Base-by-base conservation (phyloP, 768 basidiomycete genomes). In the Boletus eberwhitei region DNA sequence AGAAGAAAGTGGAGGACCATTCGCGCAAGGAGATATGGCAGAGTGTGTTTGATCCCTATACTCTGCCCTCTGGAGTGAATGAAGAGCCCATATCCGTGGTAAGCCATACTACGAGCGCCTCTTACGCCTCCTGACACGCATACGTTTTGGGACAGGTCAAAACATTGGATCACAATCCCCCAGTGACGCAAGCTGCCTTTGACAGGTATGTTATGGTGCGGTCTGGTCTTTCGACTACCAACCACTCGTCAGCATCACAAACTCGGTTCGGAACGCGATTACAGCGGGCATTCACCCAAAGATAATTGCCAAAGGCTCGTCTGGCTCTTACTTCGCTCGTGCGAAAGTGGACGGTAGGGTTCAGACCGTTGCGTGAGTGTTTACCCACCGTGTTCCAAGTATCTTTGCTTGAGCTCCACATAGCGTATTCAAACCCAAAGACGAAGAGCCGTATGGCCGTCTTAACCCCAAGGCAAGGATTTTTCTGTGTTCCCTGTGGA, bases 371-470 rank as follows among this genome's bases (percentile, higher is more conserved):
- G 90, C 87, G 90, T 90, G 64, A 70, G 88, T 74, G 21, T 21
- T 13, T 32, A 22, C 22, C 36, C 12, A 44, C 7, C 24, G 12
- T 16, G 17, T 50, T 22, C 11, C 45, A 8, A 34, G 45, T 26
- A n/a, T 17, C 2, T 29, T 31, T 48, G 14, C 38, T 38, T 48
- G 52, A 71, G 22, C 38, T 6, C 40, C 32, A 8, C 2, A 9
- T 36, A 93, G 88, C 6, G 89, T 95, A 4, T 95, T 96, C 72
- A 95, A 95, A 68, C 93, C 93, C 2, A 93, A 93, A 68, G 88
- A 91, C 55, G 89, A 91, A 66, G 90, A 93, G 61, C 92, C 92
- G 1, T 95, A 94, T 66, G 92, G 92, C 24, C 77, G 84, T 38
- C 76, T 93, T 19, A 94, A 94, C 68, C 92, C 92, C 1, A 95